A percentile compares a stretch with the other conserved stretches of the same genome.
phyloP scores from a whole-genome alignment of 768 basidiomycete species.

The Pleurotus eryngii region DNA sequence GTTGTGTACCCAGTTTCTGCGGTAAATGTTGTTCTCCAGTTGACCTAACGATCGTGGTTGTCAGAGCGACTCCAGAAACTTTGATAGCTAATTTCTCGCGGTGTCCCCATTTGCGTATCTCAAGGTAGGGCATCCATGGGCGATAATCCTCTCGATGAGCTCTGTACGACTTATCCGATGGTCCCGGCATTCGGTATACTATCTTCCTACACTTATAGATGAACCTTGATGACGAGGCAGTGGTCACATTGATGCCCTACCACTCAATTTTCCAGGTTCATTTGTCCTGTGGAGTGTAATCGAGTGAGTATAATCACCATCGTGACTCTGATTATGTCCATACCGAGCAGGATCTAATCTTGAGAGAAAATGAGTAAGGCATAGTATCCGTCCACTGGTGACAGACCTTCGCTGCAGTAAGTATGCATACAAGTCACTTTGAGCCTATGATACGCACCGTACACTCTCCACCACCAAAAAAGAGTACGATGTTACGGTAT shows the following conservation, averaged over 20 bases:
- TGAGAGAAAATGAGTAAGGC: slow-evolving; percentile 1
- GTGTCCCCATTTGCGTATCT: neutral
- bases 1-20: neutral
- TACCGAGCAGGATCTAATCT: slow-evolving; percentile 2
- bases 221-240: no score
- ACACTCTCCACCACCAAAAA: slow-evolving; percentile 2
- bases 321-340: neutral
- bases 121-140: neutral
- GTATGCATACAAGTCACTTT: neutral
- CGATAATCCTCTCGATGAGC: neutral
- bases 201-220: no score
- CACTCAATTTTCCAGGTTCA: neutral
- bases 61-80: neutral
- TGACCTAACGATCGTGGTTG: neutral
- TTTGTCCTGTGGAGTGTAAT: neutral
- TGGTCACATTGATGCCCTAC: neutral
- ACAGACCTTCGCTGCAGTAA: neutral
- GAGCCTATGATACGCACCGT: neutral
- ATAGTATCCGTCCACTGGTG: neutral
- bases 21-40: neutral
- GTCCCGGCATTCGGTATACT: neutral
- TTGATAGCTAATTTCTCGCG: neutral
- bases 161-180: neutral
- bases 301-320: no score
- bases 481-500: neutral